Base-by-base conservation (phyloP, 2,329 filamentous ascomycete species). In the Penicillium sp. region DNA sequence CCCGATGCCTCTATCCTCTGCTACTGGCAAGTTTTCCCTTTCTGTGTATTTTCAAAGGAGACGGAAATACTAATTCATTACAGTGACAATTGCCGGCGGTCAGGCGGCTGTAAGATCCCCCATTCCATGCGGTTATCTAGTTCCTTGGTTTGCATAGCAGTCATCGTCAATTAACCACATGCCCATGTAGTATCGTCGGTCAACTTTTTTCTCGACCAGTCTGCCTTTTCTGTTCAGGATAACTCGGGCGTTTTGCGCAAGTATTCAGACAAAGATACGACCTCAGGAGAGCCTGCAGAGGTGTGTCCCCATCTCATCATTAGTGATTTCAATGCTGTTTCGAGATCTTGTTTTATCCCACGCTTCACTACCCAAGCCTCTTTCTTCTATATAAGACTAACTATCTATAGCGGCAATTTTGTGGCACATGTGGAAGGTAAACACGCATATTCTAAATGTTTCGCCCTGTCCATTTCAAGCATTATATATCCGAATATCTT, bases 391-490 rank as follows among this genome's bases (percentile, higher is more conserved):
- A 12, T 52, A 30, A 42, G n/a, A n/a, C n/a, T 38, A 23, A 26
- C n/a, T 23, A 8, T 30, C 38, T 3, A 24, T 45, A 53, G 51
- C 40, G 51, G 35, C 40, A 35, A 18, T 53, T 53, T 11, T 53
- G 42, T 24, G 51, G 51, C 11, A 53, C 40, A 12, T 46, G 42
- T 18, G 50, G 50, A n/a, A 45, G 50, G 50, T 52, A 33, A 52
- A 20, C 11, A 23, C 40, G 16, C 40, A 18, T 20, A 6, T 43
- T 28, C 26, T 28, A 4, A 5, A 28, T 30, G 28, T 9, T 30
- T 30, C 12, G 3, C 28, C 28, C 8, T 5, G 28, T 11, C 12
- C 28, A 11, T 30, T 30, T 30, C 4, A 11, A 9, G 28, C 28
- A 30, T 30, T 30, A 30, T 11, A 11, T 30, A 11, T 30, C 3